Percentiles rank a stretch among this genome's conserved stretches.
phyloP scores from a whole-genome alignment of 257 asterid genomes.

The Rhazya stricta region DNA sequence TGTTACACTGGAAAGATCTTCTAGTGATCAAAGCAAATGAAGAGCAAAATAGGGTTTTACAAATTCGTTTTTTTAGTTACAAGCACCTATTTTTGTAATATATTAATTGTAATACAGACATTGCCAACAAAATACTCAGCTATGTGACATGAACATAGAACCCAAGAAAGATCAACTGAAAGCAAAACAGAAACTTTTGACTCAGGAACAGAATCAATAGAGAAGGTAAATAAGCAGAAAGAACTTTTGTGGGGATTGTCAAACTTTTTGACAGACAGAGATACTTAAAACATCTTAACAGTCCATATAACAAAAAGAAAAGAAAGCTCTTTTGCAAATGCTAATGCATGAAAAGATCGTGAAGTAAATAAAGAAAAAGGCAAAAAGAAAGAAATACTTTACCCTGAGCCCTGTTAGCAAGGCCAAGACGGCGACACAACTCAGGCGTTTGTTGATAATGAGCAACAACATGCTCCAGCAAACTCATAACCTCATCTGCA shows the following conservation, averaged over 20 bases:
- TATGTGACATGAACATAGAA: neutral
- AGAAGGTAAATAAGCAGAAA: neutral
- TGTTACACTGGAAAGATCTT: neutral
- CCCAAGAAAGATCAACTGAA: neutral
- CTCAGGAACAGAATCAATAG: neutral
- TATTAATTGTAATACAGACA: neutral
- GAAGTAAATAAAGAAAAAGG: neutral
- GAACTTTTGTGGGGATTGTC: neutral
- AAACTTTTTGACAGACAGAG: neutral
- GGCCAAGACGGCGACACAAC: slow-evolving; percentile 19
- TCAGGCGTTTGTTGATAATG: slow-evolving; percentile 34
- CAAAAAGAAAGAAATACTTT: neutral
- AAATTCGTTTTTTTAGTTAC: neutral
- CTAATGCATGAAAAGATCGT: neutral
- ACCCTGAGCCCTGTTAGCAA: neutral
- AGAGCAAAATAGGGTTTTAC: neutral
- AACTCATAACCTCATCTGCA: slow-evolving; percentile 30
- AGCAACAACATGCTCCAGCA: slow-evolving; percentile 26
- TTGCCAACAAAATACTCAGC: neutral
- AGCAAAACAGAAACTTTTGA: neutral
- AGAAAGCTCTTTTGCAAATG: neutral
- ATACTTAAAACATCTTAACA: neutral
- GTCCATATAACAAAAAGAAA: neutral
- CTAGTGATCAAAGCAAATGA: neutral
- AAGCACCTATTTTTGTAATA: neutral